Evolutionary conservation across 768 basidiomycete genomes (phyloP).

Genomic region (Hygrocybe punicea): DNA sequence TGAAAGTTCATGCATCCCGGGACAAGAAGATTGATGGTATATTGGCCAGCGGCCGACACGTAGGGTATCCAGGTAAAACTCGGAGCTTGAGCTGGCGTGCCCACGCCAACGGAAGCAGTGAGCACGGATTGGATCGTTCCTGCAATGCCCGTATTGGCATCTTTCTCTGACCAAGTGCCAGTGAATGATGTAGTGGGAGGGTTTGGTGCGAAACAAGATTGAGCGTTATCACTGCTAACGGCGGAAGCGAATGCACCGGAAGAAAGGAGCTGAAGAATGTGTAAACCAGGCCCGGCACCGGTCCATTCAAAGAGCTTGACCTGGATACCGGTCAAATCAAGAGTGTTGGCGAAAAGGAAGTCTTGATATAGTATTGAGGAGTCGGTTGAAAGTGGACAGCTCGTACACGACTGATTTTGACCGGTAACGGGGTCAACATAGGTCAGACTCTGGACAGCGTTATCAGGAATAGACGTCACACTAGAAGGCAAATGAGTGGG

Average conservation of each 20-base stretch:
- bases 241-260: slow-evolving; percentile 89
- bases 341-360: slow-evolving; percentile 69
- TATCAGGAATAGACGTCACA: slow-evolving; percentile 85
- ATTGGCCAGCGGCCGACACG: slow-evolving; percentile 84
- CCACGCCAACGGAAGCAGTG: slow-evolving; percentile 61
- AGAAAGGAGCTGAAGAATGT: slow-evolving; percentile 88
- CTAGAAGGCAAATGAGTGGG: slow-evolving; percentile 38
- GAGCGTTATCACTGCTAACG: slow-evolving; percentile 51
- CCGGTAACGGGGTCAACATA: slow-evolving; percentile 76
- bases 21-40: slow-evolving; percentile 78
- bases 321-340: slow-evolving; percentile 84
- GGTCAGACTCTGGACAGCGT: slow-evolving; percentile 68
- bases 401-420: slow-evolving; percentile 72
- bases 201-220: slow-evolving; percentile 75
- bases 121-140: slow-evolving; percentile 78
- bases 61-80: slow-evolving; percentile 88
- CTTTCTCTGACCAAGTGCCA: slow-evolving; percentile 65
- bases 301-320: slow-evolving; percentile 73
- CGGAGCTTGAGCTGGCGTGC: slow-evolving; percentile 62
- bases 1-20: slow-evolving; percentile 82
- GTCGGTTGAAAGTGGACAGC: slow-evolving; percentile 80
- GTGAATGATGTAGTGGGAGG: slow-evolving; percentile 66
- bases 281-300: slow-evolving; percentile 77
- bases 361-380: slow-evolving; percentile 84
- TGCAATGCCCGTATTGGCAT: slow-evolving; percentile 68